Evolutionary conservation across 208 protist species (phyloP).

Genomic region (Strigomonas culicis): DNA sequence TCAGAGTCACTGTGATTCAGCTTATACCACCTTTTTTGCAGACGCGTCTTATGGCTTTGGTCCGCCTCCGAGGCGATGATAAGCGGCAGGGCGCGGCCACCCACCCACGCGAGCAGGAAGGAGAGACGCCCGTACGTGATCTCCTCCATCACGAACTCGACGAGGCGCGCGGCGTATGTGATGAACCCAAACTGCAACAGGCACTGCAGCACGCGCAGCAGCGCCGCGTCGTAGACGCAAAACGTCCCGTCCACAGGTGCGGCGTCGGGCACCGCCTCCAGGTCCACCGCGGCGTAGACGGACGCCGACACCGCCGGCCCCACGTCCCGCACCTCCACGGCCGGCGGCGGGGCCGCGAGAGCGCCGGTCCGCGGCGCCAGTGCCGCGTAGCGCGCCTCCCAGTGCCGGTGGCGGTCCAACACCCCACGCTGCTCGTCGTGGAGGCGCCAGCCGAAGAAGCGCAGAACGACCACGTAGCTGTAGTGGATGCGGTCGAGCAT

Average conservation of each 20-base stretch:
- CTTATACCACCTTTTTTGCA: constrained; percentile 42
- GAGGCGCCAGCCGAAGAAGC: constrained; percentile 84
- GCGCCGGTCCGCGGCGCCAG: constrained; percentile 12
- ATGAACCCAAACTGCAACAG: constrained; percentile 64
- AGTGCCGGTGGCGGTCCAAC: constrained; percentile 74
- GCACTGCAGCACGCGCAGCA: constrained; percentile 61
- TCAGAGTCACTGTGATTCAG: constrained; percentile 87
- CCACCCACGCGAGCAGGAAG: constrained; percentile 37
- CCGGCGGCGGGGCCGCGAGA: too few species aligned
- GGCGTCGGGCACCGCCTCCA: not conserved
- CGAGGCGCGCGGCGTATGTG: constrained; percentile 57
- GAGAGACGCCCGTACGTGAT: constrained; percentile 49
- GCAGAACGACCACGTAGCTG: constrained; percentile 82
- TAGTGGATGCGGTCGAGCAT: constrained; percentile 83
- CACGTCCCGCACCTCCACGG: not conserved
- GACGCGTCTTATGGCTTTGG: constrained; percentile 48
- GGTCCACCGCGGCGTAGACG: not conserved
- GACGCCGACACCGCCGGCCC: not conserved
- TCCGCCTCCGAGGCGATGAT: constrained; percentile 31
- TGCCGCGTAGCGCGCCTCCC: constrained; percentile 48
- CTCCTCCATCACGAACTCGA: constrained; percentile 85
- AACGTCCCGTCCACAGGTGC: constrained; percentile 20
- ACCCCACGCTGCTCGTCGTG: constrained; percentile 80
- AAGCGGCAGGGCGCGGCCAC: constrained; percentile 42
- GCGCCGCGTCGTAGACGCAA: constrained; percentile 46